These are phyloP conservation scores for Fusarium newnesense DNA, from an alignment of 2,329 filamentous ascomycete species.

Conservation along the genomic window DNA sequence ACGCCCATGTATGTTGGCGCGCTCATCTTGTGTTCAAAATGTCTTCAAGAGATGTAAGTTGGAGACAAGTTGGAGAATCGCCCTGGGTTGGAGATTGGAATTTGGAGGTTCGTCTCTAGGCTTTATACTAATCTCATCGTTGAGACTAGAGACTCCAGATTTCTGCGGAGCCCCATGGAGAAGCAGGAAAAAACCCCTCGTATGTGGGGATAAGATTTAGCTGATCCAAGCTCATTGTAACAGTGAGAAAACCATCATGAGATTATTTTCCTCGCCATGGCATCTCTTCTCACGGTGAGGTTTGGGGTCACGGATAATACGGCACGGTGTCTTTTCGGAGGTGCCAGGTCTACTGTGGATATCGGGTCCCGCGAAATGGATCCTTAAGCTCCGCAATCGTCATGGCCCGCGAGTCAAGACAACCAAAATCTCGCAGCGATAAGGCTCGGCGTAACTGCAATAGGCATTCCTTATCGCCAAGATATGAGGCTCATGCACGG, in stretches of 20 bases:
- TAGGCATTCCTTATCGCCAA: background rate
- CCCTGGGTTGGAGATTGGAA: background rate
- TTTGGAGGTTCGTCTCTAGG: background rate
- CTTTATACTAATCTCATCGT: background rate
- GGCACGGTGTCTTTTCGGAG: constrained; percentile 37
- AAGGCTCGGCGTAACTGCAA: background rate
- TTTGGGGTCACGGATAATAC: constrained; percentile 19
- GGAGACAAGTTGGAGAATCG: background rate
- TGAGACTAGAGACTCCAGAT: background rate
- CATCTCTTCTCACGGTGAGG: background rate
- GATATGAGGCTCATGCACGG: constrained; percentile 4
- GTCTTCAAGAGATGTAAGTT: background rate
- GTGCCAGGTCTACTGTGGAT: constrained; percentile 6
- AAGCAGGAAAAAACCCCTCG: constrained; percentile 10
- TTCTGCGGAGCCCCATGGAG: constrained; percentile 37
- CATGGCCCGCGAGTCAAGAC: constrained; percentile 17
- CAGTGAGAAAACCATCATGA: background rate
- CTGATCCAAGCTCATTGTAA: background rate
- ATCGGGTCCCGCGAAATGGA: background rate
- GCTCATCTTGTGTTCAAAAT: constrained; percentile 21
- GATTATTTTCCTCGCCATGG: background rate
- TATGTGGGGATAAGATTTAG: constrained; percentile 24
- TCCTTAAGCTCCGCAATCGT: background rate
- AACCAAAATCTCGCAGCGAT: constrained; percentile 1
- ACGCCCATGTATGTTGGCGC: constrained; percentile 47